Evolutionary conservation across 345 rosid species (phyloP), one percentile per base, ranked within the genome.

Genomic region (Bretschneidera sinensis): DNA sequence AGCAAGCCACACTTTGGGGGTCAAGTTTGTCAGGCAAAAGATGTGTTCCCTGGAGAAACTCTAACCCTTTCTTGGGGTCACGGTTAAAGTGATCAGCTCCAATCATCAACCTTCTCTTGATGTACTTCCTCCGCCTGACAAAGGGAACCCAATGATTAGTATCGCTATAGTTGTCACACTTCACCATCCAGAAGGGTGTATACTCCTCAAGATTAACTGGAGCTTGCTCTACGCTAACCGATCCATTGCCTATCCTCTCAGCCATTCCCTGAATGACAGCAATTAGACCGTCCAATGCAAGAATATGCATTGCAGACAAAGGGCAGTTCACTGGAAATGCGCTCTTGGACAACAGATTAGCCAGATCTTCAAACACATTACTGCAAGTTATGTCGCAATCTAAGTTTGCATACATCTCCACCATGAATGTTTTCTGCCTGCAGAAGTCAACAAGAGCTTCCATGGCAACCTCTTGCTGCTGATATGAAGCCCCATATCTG

Each of bases 51-150:
- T 94, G 99, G 39, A 94, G 99, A 77, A 86, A 91, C 74, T 94
- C 97, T 66, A 94, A 70, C 67, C 99, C 99, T 72, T 94, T 94
- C 86, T 94, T 90, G 3, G 99, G 97, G 62, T 94, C 97, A 71
- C 99, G 92, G 74, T 94, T 94, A 63, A 94, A 94, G 74, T 94
- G 99, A 83, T 94, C 97, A 65, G 97, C 99, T 64, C 99, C 99
- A 70, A 94, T 88, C 97, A 90, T 94, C 69, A 94, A 79, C 73
- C 96, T 85, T 77, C 97, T 90, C 80, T 94, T 94, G 58, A 91
- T 90, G 70, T 86, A 88, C 78, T 91, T 94, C 71, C 89, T 88
- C 72, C 89, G 76, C 4, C 95, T 89, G 63, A 85, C 95, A 77
- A 94, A 90, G 51, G 91, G 84, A 64, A 94, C 96, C 99, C 99